Conservation (phyloP, 1,139 yeast genomes). For the Saccharomyces hybrid region DNA sequence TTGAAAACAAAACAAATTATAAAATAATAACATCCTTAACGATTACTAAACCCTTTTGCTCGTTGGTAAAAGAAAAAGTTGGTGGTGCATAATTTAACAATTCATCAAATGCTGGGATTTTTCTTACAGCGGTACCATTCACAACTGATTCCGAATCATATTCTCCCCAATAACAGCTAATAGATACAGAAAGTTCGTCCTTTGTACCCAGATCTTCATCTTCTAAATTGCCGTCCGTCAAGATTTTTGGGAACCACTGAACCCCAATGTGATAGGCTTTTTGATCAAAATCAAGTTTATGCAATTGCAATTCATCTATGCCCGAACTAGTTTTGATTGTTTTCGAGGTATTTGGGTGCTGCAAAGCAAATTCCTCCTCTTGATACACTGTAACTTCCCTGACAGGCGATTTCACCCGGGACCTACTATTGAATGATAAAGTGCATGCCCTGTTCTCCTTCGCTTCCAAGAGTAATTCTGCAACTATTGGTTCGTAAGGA, state of each 20-base stretch:
- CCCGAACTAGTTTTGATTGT: slow-evolving; percentile 51
- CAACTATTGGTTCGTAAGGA: slow-evolving; percentile 61
- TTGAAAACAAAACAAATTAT: slow-evolving; percentile 5
- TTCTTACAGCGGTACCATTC: slow-evolving; percentile 34
- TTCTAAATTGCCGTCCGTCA: slow-evolving; percentile 32
- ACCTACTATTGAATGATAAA: slow-evolving; percentile 46
- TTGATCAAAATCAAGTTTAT: slow-evolving; percentile 55
- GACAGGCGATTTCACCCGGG: slow-evolving; percentile 46
- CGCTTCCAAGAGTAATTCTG: slow-evolving; percentile 52
- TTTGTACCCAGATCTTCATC: slow-evolving; percentile 42
- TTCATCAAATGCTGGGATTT: slow-evolving; percentile 66
- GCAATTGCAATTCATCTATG: slow-evolving; percentile 52
- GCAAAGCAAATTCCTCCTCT: slow-evolving; percentile 32
- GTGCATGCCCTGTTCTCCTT: slow-evolving; percentile 59
- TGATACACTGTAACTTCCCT: slow-evolving; percentile 49
- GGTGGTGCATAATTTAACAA: slow-evolving; percentile 56
- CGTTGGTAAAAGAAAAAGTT: slow-evolving; percentile 57
- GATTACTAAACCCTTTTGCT: slow-evolving; percentile 58
- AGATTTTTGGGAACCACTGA: slow-evolving; percentile 71
- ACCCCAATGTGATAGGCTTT: slow-evolving; percentile 51
- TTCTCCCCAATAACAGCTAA: slow-evolving; percentile 73
- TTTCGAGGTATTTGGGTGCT: slow-evolving; percentile 39
- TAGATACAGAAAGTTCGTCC: slow-evolving; percentile 44
- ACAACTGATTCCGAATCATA: slow-evolving; percentile 40
- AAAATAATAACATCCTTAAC: slow-evolving; percentile 32